A percentile compares a stretch with the other conserved stretches of the same genome.
phyloP scores from a whole-genome alignment of 2,329 filamentous ascomycete genomes.

The Diaporthe ampelina region DNA sequence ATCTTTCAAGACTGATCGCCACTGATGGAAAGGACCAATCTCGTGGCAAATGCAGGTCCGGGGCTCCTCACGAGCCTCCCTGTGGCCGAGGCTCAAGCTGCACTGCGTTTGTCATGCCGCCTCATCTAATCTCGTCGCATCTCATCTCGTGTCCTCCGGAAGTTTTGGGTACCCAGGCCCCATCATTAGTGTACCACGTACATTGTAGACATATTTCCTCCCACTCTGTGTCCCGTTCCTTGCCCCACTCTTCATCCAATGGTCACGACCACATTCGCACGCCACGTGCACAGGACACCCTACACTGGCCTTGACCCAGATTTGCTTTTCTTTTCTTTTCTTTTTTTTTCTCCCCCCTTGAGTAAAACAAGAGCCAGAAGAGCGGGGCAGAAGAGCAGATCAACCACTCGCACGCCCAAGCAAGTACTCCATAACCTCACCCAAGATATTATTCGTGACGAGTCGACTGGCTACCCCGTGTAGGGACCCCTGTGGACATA shows the following conservation, averaged over 20 bases:
- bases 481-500: neutral
- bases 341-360: neutral
- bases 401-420: neutral
- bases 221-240: neutral
- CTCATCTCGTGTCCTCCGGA: slow-evolving; percentile 8
- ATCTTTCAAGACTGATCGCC: slow-evolving; percentile 1
- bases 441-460: neutral
- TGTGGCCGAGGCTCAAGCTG: slow-evolving; percentile 9
- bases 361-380: too few relatives aligned
- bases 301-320: neutral
- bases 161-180: neutral
- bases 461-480: neutral
- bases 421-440: neutral
- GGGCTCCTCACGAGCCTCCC: slow-evolving; percentile 4
- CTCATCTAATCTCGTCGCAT: slow-evolving; percentile 19
- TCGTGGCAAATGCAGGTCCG: slow-evolving; percentile 1
- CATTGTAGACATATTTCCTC: neutral
- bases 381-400: neutral
- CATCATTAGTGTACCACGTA: neutral
- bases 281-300: neutral
- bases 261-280: too few relatives aligned
- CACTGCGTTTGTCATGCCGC: neutral
- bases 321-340: neutral
- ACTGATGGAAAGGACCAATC: slow-evolving; percentile 10
- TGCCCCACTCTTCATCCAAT: neutral